These are phyloP conservation scores for Saturnispora kantuleensis DNA, from an alignment of 805 yeast species.

Conservation along the genomic window DNA sequence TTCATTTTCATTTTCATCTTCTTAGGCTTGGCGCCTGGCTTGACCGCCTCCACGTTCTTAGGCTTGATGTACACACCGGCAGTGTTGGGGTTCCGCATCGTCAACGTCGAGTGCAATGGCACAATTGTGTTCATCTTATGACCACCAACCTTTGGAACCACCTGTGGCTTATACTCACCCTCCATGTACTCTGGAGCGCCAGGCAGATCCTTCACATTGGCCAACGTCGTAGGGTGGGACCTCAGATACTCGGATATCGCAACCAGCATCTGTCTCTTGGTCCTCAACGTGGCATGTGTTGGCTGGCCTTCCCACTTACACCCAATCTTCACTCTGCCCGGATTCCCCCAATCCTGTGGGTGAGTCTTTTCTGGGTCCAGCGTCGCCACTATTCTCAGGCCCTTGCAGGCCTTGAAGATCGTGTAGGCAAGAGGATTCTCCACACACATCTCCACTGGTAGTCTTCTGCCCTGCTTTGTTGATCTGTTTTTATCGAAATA, in stretches of 20 bases:
- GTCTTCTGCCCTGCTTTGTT: constrained; percentile 77
- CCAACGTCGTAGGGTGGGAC: constrained; percentile 58
- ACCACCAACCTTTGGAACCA: constrained; percentile 74
- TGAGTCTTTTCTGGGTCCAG: constrained; percentile 79
- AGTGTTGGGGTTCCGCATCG: constrained; percentile 78
- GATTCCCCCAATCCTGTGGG: constrained; percentile 95
- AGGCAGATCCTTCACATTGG: constrained; percentile 52
- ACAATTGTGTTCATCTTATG: constrained; percentile 78
- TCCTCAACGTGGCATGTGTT: constrained; percentile 27
- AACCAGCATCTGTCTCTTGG: constrained; percentile 58
- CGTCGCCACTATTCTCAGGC: constrained; percentile 27
- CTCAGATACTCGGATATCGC: constrained; percentile 52
- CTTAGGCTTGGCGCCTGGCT: constrained; percentile 24
- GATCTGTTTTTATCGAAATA: constrained; percentile 77
- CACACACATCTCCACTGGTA: constrained; percentile 57
- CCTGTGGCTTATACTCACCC: constrained; percentile 42
- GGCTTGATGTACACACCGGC: constrained; percentile 53
- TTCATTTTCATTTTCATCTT: constrained; percentile 42
- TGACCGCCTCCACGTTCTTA: constrained; percentile 33
- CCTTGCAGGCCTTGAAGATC: constrained; percentile 58
- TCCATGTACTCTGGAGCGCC: constrained; percentile 51
- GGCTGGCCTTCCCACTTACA: constrained; percentile 41
- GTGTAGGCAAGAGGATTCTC: constrained; percentile 81
- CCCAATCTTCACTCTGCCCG: constrained; percentile 85
- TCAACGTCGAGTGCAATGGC: constrained; percentile 75